These are phyloP conservation scores for Jamesozyma rosinii DNA, from an alignment of 805 yeast genomes.

Conservation along the genomic window DNA sequence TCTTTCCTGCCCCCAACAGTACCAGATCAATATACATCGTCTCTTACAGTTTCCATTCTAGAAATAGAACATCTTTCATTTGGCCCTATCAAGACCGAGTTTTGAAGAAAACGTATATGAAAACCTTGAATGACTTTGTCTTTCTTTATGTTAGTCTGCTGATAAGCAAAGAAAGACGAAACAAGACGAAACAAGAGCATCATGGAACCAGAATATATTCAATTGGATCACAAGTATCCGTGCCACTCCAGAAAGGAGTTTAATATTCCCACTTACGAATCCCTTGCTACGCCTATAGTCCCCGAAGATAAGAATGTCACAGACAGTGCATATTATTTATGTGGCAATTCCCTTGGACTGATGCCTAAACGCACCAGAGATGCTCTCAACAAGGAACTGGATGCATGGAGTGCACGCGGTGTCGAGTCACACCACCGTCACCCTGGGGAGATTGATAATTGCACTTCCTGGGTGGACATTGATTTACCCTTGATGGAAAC, in stretches of 20 bases:
- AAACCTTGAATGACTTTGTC: no score
- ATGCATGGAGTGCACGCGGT: slow-evolving; percentile 74
- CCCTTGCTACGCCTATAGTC: slow-evolving; percentile 41
- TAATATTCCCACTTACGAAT: slow-evolving; percentile 54
- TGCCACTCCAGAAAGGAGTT: slow-evolving; percentile 39
- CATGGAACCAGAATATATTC: not conserved
- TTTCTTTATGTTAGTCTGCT: no score
- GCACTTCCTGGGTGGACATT: slow-evolving; percentile 63
- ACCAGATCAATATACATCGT: no score
- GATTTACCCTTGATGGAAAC: slow-evolving; percentile 68
- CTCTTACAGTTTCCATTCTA: no score
- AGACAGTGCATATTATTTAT: slow-evolving; percentile 46
- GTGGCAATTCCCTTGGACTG: slow-evolving; percentile 91
- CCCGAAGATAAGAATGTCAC: slow-evolving; percentile 1
- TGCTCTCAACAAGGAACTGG: slow-evolving; percentile 56
- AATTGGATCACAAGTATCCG: slow-evolving; percentile 36
- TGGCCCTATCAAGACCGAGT: no score
- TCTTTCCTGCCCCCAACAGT: no score
- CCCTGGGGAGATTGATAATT: slow-evolving; percentile 38
- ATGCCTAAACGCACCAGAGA: slow-evolving; percentile 61
- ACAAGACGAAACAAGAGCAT: no score
- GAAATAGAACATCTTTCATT: no score
- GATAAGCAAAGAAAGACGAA: no score
- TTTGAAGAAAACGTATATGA: no score
- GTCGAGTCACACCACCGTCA: slow-evolving; percentile 82